These are phyloP conservation scores for Hypoxylon sp. DNA, from an alignment of 2,329 filamentous ascomycete genomes.

Conservation along the genomic window DNA sequence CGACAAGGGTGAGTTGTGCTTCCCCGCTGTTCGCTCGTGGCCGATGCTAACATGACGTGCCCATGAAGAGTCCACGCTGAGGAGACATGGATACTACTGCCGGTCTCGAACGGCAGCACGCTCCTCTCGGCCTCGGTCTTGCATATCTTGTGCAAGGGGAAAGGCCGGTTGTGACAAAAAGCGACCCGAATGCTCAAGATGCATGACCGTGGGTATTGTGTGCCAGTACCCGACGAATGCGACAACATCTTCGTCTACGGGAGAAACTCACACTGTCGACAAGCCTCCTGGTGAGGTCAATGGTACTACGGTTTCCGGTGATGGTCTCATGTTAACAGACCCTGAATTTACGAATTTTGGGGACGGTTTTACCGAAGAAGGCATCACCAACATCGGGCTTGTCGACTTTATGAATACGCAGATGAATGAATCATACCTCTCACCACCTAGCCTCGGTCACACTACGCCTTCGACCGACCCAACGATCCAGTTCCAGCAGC, in stretches of 20 bases:
- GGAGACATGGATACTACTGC: slow-evolving; percentile 56
- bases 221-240: slow-evolving; percentile 48
- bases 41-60: slow-evolving; percentile 28
- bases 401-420: slow-evolving; percentile 14
- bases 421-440: slow-evolving; percentile 1
- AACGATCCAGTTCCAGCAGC: slow-evolving; percentile 3
- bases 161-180: slow-evolving; percentile 52
- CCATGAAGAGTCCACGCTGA: slow-evolving; percentile 50
- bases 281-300: too few species aligned
- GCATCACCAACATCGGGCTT: slow-evolving; percentile 1
- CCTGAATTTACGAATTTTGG: not conserved
- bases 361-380: slow-evolving; percentile 4
- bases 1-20: slow-evolving; percentile 48
- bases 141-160: slow-evolving; percentile 48
- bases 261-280: not conserved
- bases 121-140: slow-evolving; percentile 46
- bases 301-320: too few species aligned
- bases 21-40: slow-evolving; percentile 8
- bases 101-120: slow-evolving; percentile 47
- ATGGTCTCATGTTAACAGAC: not conserved
- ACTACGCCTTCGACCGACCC: slow-evolving; percentile 3
- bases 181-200: slow-evolving; percentile 51
- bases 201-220: slow-evolving; percentile 45
- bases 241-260: not conserved
- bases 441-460: not conserved